These are phyloP conservation scores for Daldinia bambusicola DNA, from an alignment of 495 filamentous ascomycete genomes.

Conservation along the genomic window DNA sequence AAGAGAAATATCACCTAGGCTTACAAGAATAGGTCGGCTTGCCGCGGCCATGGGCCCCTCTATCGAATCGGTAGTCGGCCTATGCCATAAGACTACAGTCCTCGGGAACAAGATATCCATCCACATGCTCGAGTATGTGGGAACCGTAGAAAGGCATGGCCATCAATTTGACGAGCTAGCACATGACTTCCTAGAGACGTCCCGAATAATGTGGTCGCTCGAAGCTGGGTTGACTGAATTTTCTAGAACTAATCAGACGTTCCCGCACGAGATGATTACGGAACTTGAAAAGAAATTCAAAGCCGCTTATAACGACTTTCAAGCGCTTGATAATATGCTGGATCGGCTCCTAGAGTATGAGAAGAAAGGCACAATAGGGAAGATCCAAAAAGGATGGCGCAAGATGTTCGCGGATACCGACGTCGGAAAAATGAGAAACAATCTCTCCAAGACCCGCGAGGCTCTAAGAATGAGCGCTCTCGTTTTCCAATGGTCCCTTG, in stretches of 20 bases:
- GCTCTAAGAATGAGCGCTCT: constrained; percentile 56
- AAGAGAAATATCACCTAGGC: background rate
- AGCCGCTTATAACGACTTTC: constrained; percentile 57
- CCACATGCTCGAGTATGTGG: constrained; percentile 66
- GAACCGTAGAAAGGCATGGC: constrained; percentile 55
- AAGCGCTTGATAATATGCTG: constrained; percentile 61
- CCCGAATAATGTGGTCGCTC: constrained; percentile 62
- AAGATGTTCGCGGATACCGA: constrained; percentile 57
- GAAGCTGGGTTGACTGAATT: constrained; percentile 61
- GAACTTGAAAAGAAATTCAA: constrained; percentile 65
- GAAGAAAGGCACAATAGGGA: constrained; percentile 57
- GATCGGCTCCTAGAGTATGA: constrained; percentile 61
- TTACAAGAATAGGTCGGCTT: background rate
- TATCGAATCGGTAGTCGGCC: constrained; percentile 37
- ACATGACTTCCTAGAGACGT: constrained; percentile 62
- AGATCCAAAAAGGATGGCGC: constrained; percentile 62
- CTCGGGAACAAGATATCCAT: constrained; percentile 64
- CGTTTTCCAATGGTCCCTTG: constrained; percentile 59
- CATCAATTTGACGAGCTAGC: constrained; percentile 61
- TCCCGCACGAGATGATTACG: constrained; percentile 58
- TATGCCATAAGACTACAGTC: constrained; percentile 52
- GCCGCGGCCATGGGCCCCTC: constrained; percentile 29
- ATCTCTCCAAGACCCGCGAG: constrained; percentile 52
- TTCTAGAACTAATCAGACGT: constrained; percentile 48
- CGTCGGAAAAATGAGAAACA: constrained; percentile 54